A percentile compares a stretch with the other conserved stretches of the same genome.
Conservation (phyloP, 2,329 filamentous ascomycete species). For the Diaporthe velutina region DNA sequence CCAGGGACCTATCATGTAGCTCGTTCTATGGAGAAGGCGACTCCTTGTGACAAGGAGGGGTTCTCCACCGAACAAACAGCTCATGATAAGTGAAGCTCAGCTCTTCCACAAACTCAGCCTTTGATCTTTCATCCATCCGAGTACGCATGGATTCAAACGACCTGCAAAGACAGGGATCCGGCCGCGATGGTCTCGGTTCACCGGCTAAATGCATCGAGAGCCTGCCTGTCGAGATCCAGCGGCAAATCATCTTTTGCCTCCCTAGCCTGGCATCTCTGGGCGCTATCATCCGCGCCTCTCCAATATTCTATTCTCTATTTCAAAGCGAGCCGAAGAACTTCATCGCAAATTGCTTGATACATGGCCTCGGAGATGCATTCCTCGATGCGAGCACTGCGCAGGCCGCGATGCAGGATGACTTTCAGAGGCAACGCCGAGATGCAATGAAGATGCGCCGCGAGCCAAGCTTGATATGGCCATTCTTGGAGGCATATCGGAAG, state of each 20-base stretch:
- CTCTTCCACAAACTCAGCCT: background rate
- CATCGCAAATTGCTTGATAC: constrained; percentile 1
- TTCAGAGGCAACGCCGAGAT: background rate
- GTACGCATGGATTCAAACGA: background rate
- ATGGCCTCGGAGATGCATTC: background rate
- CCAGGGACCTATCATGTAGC: background rate
- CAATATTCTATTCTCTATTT: background rate
- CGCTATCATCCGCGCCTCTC: background rate
- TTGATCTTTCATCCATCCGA: background rate
- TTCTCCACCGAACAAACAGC: background rate
- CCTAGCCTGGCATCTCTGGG: constrained; percentile 12
- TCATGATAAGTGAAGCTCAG: background rate
- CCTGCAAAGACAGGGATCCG: background rate
- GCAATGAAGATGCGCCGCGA: constrained; percentile 1
- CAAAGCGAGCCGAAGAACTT: background rate
- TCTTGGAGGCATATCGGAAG: background rate
- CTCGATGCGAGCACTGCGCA: constrained; percentile 9
- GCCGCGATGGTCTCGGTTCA: background rate
- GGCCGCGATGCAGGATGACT: background rate
- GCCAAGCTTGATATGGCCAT: background rate
- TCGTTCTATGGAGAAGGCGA: background rate
- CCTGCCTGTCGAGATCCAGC: constrained; percentile 15
- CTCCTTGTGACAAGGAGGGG: background rate
- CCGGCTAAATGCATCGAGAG: background rate
- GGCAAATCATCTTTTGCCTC: constrained; percentile 15